A percentile compares a stretch with the other conserved stretches of the same genome.
Evolutionary conservation across 768 basidiomycete genomes (phyloP).

Genomic region (Lentinula aciculospora): DNA sequence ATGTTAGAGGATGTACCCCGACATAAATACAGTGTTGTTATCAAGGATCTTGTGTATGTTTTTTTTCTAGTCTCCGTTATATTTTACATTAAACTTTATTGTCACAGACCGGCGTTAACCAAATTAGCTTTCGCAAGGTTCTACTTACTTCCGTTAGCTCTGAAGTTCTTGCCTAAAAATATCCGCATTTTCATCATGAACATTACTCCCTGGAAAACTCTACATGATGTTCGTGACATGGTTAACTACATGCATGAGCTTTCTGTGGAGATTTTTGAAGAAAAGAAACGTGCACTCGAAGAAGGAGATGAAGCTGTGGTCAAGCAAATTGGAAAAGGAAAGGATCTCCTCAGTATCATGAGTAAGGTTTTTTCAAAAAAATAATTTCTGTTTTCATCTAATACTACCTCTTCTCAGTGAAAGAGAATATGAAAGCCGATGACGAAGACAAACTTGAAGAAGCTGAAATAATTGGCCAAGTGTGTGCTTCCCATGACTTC

Average conservation of each 20-base stretch:
- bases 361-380: conserved; percentile 24
- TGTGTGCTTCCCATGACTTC: neutral
- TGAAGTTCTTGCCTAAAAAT: conserved; percentile 18
- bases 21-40: conserved; percentile 8
- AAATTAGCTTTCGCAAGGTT: conserved; percentile 8
- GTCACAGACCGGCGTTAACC: neutral
- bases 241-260: conserved; percentile 28
- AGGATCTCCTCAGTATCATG: conserved; percentile 41
- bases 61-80: neutral
- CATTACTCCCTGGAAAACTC: conserved; percentile 22
- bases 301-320: conserved; percentile 27
- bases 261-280: conserved; percentile 27
- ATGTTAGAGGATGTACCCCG: conserved; percentile 16
- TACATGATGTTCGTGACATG: conserved; percentile 27
- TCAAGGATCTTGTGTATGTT: conserved; percentile 14
- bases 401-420: neutral
- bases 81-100: neutral
- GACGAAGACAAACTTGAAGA: conserved; percentile 19
- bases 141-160: conserved; percentile 17
- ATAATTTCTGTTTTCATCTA: too few species aligned
- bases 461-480: conserved; percentile 22
- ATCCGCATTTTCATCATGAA: conserved; percentile 29
- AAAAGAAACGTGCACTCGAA: conserved; percentile 28
- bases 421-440: conserved; percentile 16
- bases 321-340: conserved; percentile 28